Percentiles rank a stretch among this genome's conserved stretches.
phyloP scores from a whole-genome alignment of 345 rosid genomes.

The Eutrema yunnanense region DNA sequence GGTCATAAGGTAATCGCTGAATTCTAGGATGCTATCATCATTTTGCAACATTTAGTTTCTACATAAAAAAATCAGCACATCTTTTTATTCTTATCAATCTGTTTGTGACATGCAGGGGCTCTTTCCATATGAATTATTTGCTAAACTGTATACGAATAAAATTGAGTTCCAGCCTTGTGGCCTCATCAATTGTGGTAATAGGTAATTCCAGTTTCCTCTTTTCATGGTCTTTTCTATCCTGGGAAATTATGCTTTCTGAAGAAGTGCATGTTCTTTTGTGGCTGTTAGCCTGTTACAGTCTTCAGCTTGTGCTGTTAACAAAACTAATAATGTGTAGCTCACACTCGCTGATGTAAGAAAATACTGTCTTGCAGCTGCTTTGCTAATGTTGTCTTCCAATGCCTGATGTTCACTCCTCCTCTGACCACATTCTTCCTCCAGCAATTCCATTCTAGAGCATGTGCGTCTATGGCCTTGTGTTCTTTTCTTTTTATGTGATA shows the following conservation, averaged over 20 bases:
- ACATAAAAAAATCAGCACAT: not conserved
- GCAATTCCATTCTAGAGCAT: slow-evolving; percentile 73
- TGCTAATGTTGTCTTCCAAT: slow-evolving; percentile 92
- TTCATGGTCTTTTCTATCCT: not conserved
- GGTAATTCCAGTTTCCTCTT: slow-evolving; percentile 37
- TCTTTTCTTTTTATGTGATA: not conserved
- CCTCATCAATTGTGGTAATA: slow-evolving; percentile 85
- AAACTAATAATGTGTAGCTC: not conserved
- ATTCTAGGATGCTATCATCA: slow-evolving; percentile 2
- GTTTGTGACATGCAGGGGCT: slow-evolving; percentile 52
- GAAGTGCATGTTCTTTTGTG: not conserved
- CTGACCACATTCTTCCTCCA: slow-evolving; percentile 78
- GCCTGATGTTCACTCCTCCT: slow-evolving; percentile 92
- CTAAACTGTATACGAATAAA: slow-evolving; percentile 68
- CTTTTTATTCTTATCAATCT: slow-evolving; percentile 1
- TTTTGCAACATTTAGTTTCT: not conserved
- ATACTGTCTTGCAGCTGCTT: slow-evolving; percentile 70
- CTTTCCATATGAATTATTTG: slow-evolving; percentile 75
- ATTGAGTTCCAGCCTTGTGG: slow-evolving; percentile 79
- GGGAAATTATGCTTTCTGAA: not conserved
- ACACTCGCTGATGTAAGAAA: slow-evolving; percentile 11
- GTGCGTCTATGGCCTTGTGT: slow-evolving; percentile 39
- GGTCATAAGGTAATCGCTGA: slow-evolving; percentile 49
- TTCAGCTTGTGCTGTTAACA: slow-evolving; percentile 6
- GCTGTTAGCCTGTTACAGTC: not conserved